Conservation (phyloP, 306 rosid species). For the Quillaja saponaria region DNA sequence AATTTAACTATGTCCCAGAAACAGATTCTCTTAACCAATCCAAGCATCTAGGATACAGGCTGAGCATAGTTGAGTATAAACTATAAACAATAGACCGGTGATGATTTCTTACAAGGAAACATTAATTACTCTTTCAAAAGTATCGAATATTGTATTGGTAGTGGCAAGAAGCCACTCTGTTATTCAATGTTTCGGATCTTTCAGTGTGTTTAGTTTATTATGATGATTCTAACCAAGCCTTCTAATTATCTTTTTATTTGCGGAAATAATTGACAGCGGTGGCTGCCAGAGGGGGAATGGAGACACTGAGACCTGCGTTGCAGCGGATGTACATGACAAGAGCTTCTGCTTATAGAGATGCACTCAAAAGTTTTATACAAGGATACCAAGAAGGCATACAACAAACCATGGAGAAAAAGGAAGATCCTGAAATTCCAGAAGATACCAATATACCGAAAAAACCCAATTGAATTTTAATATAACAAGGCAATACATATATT, state of each 20-base stretch:
- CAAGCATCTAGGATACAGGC: too few relatives aligned
- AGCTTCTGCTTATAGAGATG: slow-evolving; percentile 85
- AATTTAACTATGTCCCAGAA: too few relatives aligned
- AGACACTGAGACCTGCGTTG: slow-evolving; percentile 76
- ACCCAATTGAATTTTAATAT: slow-evolving; percentile 37
- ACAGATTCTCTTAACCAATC: too few relatives aligned
- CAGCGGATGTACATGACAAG: slow-evolving; percentile 88
- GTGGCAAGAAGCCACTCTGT: too few relatives aligned
- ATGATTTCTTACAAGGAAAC: too few relatives aligned
- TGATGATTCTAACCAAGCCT: neutral
- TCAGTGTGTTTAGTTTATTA: slow-evolving; percentile 14
- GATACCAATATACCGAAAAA: slow-evolving; percentile 41
- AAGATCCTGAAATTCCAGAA: slow-evolving; percentile 47
- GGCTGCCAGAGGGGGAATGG: slow-evolving; percentile 73
- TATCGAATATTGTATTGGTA: too few relatives aligned
- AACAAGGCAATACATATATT: neutral
- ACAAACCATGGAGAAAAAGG: slow-evolving; percentile 63
- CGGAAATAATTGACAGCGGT: slow-evolving; percentile 49
- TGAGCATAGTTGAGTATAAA: too few relatives aligned
- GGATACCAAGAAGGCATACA: slow-evolving; percentile 87
- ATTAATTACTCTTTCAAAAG: too few relatives aligned
- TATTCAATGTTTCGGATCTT: neutral
- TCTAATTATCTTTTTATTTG: slow-evolving; percentile 31
- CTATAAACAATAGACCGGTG: too few relatives aligned
- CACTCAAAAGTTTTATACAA: slow-evolving; percentile 76